Evolutionary conservation across 163 green algal species (phyloP), one percentile per base, ranked within the genome.

Genomic region (Chlamydomonas reinhardtii): DNA sequence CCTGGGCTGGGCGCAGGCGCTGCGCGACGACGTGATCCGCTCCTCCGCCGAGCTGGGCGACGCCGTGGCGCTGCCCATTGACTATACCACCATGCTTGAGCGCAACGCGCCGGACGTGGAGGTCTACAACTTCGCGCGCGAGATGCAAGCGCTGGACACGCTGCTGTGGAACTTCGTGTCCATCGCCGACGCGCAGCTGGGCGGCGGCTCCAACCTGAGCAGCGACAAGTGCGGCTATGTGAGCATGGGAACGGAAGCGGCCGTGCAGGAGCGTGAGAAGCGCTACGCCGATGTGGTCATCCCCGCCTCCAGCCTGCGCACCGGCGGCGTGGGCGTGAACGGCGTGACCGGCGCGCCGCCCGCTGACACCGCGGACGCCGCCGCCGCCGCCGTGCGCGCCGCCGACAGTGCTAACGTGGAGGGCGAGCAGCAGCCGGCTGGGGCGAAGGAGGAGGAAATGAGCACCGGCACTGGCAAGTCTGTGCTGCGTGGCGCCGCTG

Each of bases 21-120:
- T 79, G 20, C 48, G 75, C 16, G 73, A 87, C 52, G 74, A 35
- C 16, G 74, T 80, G 24, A 86, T 90, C 27, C 79, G 83, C 74
- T 76, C 48, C 59, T 69, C 31, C 34, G 19, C 59, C 0, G 76
- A 89, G 66, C 69, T 89, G 43, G 76, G 56, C n/a, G 79, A 88
- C 31, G 73, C 76, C 29, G 74, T 90, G 43, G 64, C 54, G 25
- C 79, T 90, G 73, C 86, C 86, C 1, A 24, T 85, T 6, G 86
- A 90, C n/a, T 88, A 78, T 22, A 59, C 74, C 27, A 77, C 78
- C 29, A 48, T 90, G 52, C 74, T 77, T 52, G 74, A 39, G 20
- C 86, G 80, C 48, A 90, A 90, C 56, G 35, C 22, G 37, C 80
- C 80, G 0, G 86, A 90, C 29, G 68, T 84, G 1, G 75, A 85